Conservation (phyloP, 2,329 filamentous ascomycete species). For the Nakataea oryzae region DNA sequence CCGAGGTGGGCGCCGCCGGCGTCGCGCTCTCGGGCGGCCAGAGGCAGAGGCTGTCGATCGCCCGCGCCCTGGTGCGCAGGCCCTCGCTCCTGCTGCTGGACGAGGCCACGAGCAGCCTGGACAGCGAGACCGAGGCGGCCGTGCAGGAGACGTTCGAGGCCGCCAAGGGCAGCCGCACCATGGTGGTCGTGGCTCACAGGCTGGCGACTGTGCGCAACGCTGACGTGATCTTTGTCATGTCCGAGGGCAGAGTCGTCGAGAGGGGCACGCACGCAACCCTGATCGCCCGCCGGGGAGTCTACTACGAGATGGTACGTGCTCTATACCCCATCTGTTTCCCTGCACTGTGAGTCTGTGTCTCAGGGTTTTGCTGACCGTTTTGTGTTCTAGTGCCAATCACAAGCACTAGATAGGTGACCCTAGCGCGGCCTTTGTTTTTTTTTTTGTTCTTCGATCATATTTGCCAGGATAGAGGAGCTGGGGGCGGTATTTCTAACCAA, state of each 20-base stretch:
- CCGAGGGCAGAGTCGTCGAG: slow-evolving; percentile 28
- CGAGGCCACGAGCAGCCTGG: slow-evolving; percentile 57
- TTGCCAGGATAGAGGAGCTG: too few species aligned
- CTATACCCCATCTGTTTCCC: background rate
- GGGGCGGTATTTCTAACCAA: background rate
- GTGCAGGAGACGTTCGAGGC: slow-evolving; percentile 44
- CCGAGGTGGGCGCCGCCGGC: slow-evolving; percentile 1
- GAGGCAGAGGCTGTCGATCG: slow-evolving; percentile 54
- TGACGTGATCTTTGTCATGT: slow-evolving; percentile 32
- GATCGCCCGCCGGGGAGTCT: background rate
- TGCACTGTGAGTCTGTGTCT: background rate
- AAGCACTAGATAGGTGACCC: slow-evolving; percentile 2
- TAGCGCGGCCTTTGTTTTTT: background rate
- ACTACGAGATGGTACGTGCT: slow-evolving; percentile 4
- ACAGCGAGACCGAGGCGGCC: slow-evolving; percentile 42
- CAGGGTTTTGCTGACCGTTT: background rate
- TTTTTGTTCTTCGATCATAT: background rate
- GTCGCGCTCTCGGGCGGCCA: slow-evolving; percentile 49
- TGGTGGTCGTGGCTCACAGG: slow-evolving; percentile 30
- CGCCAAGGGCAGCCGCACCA: slow-evolving; percentile 21
- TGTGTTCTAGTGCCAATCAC: slow-evolving; percentile 1
- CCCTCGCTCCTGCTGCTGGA: slow-evolving; percentile 57
- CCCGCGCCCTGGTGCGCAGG: slow-evolving; percentile 49
- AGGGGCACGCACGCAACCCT: slow-evolving; percentile 27
- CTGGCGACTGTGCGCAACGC: slow-evolving; percentile 29